A percentile compares a stretch with the other conserved stretches of the same genome.
Conservation (phyloP, 2,329 filamentous ascomycete genomes). For the Remersonia thermophila region DNA sequence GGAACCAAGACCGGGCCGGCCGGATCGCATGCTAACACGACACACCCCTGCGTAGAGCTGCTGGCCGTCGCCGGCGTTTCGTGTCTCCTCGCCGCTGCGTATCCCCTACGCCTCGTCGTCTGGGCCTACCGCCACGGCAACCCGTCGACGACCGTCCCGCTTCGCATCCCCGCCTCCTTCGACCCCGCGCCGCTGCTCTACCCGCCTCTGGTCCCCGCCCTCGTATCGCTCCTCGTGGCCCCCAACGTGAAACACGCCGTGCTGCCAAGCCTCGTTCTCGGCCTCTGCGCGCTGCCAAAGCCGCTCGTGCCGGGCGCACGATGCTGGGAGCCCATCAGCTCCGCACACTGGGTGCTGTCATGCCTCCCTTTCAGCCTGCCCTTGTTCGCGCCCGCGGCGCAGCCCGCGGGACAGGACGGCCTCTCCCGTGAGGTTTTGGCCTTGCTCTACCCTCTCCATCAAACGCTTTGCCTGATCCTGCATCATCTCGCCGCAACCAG, state of each 20-base stretch:
- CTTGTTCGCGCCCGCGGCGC: neutral
- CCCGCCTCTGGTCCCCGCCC: conserved; percentile 61
- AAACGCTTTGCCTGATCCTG: conserved; percentile 59
- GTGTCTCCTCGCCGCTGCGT: conserved; percentile 33
- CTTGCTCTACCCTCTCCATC: conserved; percentile 67
- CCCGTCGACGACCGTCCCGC: conserved; percentile 27
- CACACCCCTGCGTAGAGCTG: conserved; percentile 27
- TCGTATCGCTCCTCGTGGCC: conserved; percentile 64
- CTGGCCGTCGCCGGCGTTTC: conserved; percentile 25
- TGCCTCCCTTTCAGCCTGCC: conserved; percentile 50
- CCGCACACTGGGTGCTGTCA: conserved; percentile 69
- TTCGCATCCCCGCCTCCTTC: conserved; percentile 60
- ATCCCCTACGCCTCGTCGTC: conserved; percentile 46
- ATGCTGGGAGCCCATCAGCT: conserved; percentile 44
- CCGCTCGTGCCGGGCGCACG: conserved; percentile 55
- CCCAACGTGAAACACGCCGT: conserved; percentile 48
- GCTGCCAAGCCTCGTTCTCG: conserved; percentile 70
- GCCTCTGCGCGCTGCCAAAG: conserved; percentile 63
- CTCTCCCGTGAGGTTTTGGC: conserved; percentile 21
- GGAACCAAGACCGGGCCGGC: too few species aligned
- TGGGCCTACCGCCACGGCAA: conserved; percentile 33
- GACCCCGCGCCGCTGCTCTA: conserved; percentile 89
- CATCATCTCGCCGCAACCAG: conserved; percentile 80
- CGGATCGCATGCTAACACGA: conserved; percentile 10
- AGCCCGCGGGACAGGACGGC: conserved; percentile 11